phyloP scores from a whole-genome alignment of 2,329 filamentous ascomycete species.

The Colletotrichum endophyticum region DNA sequence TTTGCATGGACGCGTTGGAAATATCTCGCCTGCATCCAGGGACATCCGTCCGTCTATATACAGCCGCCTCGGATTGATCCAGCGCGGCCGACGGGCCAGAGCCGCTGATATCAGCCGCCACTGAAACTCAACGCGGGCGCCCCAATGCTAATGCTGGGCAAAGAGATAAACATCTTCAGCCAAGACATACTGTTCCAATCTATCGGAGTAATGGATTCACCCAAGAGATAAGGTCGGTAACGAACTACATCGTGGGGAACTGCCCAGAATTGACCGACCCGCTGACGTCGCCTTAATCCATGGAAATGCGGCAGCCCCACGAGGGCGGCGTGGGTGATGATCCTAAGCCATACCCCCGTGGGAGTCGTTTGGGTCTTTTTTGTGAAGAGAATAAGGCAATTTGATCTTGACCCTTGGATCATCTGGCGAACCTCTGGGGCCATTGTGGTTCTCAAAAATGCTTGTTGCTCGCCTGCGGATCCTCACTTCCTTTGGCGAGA shows the following conservation, averaged over 20 bases:
- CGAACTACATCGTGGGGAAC: neutral
- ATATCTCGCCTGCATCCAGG: accelerated
- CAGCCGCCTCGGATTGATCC: accelerated
- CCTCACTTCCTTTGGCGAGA: neutral
- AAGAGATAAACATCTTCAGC: neutral
- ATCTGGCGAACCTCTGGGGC: neutral
- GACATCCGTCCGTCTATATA: neutral
- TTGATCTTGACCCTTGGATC: neutral
- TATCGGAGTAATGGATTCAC: neutral
- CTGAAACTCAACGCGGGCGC: neutral
- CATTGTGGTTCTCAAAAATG: neutral
- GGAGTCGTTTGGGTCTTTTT: neutral
- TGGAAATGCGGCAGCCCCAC: neutral
- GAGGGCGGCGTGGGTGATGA: too few relatives aligned
- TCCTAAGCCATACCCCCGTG: neutral
- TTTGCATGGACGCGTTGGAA: accelerated
- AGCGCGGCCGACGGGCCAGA: neutral
- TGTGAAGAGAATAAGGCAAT: neutral
- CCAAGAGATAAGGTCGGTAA: conserved; percentile 18
- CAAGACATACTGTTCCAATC: neutral
- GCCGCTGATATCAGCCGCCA: neutral
- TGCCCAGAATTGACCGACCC: neutral
- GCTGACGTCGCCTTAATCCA: neutral
- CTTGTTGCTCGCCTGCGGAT: neutral
- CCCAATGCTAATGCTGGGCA: neutral